phyloP scores from a whole-genome alignment of 306 rosid genomes.

The Bauhinia variegata region DNA sequence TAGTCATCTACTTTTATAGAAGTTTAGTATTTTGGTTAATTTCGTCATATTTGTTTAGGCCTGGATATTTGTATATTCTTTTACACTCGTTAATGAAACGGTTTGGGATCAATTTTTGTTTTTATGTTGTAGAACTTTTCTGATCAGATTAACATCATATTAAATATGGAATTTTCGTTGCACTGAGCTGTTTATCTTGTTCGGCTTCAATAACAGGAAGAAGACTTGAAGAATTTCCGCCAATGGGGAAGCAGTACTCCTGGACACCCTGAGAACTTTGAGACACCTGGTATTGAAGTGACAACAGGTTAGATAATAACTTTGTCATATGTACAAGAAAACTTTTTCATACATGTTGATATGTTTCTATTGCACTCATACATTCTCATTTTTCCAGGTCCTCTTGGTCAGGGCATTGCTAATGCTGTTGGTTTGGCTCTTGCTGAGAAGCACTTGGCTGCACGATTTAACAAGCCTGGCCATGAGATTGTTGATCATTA shows the following conservation, averaged over 20 bases:
- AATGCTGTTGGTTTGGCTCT: constrained; percentile 99
- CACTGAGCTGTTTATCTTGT: not conserved
- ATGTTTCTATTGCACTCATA: constrained; percentile 10
- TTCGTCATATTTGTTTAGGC: not conserved
- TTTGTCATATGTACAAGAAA: not conserved
- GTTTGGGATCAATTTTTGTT: not conserved
- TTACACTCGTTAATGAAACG: not conserved
- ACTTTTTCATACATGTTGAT: not conserved
- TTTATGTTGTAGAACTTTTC: not conserved
- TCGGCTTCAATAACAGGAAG: constrained; percentile 61
- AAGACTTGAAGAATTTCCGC: constrained; percentile 81
- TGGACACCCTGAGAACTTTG: constrained; percentile 98
- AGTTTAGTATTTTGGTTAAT: not conserved
- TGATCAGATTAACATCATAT: not conserved
- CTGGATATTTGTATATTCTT: not conserved
- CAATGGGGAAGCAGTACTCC: constrained; percentile 97
- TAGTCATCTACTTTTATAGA: no score
- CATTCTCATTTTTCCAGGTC: constrained; percentile 60
- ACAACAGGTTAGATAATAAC: constrained; percentile 75
- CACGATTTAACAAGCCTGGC: constrained; percentile 90
- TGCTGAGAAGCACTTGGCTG: constrained; percentile 98
- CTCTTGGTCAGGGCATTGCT: constrained; percentile 97
- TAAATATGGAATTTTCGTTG: constrained; percentile 1
- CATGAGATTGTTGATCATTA: constrained; percentile 89
- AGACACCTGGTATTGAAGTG: constrained; percentile 90